Conservation (phyloP, 306 rosid genomes). For the Coriaria nepalensis region DNA sequence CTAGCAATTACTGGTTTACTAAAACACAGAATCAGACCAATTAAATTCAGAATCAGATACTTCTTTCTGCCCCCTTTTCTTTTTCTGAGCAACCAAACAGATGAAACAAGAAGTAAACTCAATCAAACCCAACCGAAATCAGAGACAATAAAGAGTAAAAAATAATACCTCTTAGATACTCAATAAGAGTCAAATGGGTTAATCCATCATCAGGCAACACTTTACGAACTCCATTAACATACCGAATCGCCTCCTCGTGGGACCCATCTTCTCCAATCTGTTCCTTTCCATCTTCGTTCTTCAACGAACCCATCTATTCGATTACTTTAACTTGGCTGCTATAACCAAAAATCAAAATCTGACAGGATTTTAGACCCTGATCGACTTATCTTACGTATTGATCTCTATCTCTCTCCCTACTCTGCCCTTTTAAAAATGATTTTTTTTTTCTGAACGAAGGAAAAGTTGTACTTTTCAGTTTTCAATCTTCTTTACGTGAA, state of each 20-base stretch:
- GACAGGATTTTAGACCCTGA: not conserved
- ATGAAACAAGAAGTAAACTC: not conserved
- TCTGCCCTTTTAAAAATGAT: no score
- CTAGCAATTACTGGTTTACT: no score
- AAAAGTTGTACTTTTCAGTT: no score
- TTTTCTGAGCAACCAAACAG: constrained; percentile 5
- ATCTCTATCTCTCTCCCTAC: no score
- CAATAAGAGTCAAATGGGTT: constrained; percentile 81
- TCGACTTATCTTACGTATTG: no score
- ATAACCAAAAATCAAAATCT: not conserved
- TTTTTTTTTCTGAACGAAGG: no score
- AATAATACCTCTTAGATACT: constrained; percentile 73
- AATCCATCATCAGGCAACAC: constrained; percentile 62
- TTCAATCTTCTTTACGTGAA: no score
- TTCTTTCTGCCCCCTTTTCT: no score
- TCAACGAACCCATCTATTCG: constrained; percentile 59
- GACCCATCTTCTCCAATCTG: constrained; percentile 19
- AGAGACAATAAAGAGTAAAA: not conserved
- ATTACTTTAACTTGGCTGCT: constrained; percentile 6
- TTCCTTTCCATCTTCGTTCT: constrained; percentile 24
- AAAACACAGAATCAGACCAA: no score
- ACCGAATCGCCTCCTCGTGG: constrained; percentile 32
- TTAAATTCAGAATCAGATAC: no score
- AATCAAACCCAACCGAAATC: constrained; percentile 3
- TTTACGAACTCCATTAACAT: constrained; percentile 63